Conservation (phyloP, 1,284 basidiomycete species). For the Butyriboletus appendiculatus region DNA sequence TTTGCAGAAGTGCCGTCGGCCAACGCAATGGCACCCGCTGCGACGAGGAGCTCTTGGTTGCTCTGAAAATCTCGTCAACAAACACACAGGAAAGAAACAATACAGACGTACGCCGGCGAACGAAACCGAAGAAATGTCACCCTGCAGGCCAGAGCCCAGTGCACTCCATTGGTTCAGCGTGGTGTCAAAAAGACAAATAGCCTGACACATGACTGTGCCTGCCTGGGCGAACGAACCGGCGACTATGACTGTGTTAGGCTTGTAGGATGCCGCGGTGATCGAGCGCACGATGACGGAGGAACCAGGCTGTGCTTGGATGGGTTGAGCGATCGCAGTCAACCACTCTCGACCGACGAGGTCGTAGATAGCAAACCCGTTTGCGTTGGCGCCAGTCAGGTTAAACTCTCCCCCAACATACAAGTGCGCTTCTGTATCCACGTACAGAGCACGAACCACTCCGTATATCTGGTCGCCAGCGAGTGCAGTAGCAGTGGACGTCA, state of each 20-base stretch:
- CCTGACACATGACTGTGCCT: conserved; percentile 75
- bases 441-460: conserved; percentile 73
- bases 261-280: conserved; percentile 64
- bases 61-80: conserved; percentile 39
- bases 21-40: conserved; percentile 75
- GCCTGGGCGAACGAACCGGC: conserved; percentile 85
- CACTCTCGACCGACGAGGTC: conserved; percentile 65
- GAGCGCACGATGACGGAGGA: conserved; percentile 71
- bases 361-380: conserved; percentile 75
- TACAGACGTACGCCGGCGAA: conserved; percentile 72
- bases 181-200: conserved; percentile 80
- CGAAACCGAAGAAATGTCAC: conserved; percentile 78
- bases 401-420: conserved; percentile 86
- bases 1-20: conserved; percentile 59
- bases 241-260: conserved; percentile 71
- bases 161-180: conserved; percentile 73
- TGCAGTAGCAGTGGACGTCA: conserved; percentile 49
- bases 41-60: conserved; percentile 66
- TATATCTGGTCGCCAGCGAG: conserved; percentile 62
- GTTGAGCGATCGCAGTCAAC: conserved; percentile 56
- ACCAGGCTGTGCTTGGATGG: conserved; percentile 56
- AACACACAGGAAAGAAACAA: background rate
- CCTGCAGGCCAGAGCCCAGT: conserved; percentile 81
- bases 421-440: conserved; percentile 60
- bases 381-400: conserved; percentile 52